Base-by-base conservation (phyloP, 2,329 filamentous ascomycete species). In the Fusarium nygamai region DNA sequence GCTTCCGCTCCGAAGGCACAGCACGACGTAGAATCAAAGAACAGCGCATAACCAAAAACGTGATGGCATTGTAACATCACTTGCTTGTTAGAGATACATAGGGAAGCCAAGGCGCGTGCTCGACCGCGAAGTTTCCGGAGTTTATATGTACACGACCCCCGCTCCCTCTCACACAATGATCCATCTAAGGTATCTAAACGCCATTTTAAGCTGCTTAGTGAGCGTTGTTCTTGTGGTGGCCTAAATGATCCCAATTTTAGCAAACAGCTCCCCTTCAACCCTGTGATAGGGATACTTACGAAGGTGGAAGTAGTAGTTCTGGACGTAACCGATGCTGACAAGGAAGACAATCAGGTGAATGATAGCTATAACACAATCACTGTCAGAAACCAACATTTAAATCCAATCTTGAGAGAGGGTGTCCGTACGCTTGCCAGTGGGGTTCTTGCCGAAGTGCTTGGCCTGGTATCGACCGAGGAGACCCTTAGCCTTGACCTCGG, bases 251-350 rank as follows among this genome's bases (percentile, higher is more conserved):
- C 46, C 14, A 31, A n/a, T 39, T 58, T 79, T 69, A 79, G 76
- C 61, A 54, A 64, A 54, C 31, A 62, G 34, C 24, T 59, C 39
- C 39, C 43, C 33, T 41, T 41, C 48, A 48, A 27, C 24, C 46
- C 19, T 33, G 31, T 56, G 36, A 41, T 61, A 44, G 50, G 38
- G 53, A 91, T 63, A 91, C 94, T 86, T 92, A 99, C 96, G 94
- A 82, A 99, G 90, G 88, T 99, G 97, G 94, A 97, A 98, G 91
- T 99, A 98, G 92, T 99, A 99, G 88, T 98, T 95, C 88, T 98
- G 94, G 80, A 93, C 93, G 86, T 99, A 99, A 81, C 96, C 96
- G 79, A 98, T 83, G 77, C 91, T 85, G 76, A 98, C 86, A 73
- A 99, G 87, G 82, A 91, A 88, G 79, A 89, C 92, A 80, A 99